phyloP scores from a whole-genome alignment of 805 yeast species.

The Wickerhamia fluorescens region DNA sequence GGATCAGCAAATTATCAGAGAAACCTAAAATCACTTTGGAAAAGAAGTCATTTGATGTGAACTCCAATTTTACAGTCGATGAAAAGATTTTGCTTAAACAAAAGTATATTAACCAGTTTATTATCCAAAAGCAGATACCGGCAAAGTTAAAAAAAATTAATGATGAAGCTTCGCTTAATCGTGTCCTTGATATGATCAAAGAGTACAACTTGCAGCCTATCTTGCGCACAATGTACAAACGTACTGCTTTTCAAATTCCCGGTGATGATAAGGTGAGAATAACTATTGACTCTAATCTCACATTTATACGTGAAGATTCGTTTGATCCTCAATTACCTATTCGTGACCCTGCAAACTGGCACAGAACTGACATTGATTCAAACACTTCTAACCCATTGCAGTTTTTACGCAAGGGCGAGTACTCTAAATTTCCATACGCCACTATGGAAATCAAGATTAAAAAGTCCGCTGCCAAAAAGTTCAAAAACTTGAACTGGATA shows the following conservation, averaged over 20 bases:
- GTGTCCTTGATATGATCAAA: slow-evolving; percentile 54
- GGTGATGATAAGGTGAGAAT: slow-evolving; percentile 92
- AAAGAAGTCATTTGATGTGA: slow-evolving; percentile 59
- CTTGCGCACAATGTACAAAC: slow-evolving; percentile 75
- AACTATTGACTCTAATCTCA: slow-evolving; percentile 80
- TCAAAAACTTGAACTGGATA: slow-evolving; percentile 65
- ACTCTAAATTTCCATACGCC: slow-evolving; percentile 71
- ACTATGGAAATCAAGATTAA: slow-evolving; percentile 79
- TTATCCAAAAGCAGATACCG: slow-evolving; percentile 23
- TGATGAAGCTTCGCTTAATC: slow-evolving; percentile 28
- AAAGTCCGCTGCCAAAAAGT: slow-evolving; percentile 23
- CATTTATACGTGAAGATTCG: slow-evolving; percentile 85
- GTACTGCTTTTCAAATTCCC: slow-evolving; percentile 97
- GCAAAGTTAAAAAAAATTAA: slow-evolving; percentile 10
- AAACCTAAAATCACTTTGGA: slow-evolving; percentile 78
- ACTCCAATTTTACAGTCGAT: slow-evolving; percentile 49
- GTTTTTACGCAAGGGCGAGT: slow-evolving; percentile 80
- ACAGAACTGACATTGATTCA: slow-evolving; percentile 84
- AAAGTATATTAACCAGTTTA: slow-evolving; percentile 70
- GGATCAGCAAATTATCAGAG: slow-evolving; percentile 79
- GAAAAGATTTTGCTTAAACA: slow-evolving; percentile 68
- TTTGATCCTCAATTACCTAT: slow-evolving; percentile 81
- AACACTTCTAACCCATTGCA: slow-evolving; percentile 61
- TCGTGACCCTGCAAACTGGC: slow-evolving; percentile 87
- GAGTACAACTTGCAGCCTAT: slow-evolving; percentile 74